Percentiles rank a stretch among this genome's conserved stretches.
phyloP scores from a whole-genome alignment of 2,329 filamentous ascomycete species.

The Diaporthe sp. region DNA sequence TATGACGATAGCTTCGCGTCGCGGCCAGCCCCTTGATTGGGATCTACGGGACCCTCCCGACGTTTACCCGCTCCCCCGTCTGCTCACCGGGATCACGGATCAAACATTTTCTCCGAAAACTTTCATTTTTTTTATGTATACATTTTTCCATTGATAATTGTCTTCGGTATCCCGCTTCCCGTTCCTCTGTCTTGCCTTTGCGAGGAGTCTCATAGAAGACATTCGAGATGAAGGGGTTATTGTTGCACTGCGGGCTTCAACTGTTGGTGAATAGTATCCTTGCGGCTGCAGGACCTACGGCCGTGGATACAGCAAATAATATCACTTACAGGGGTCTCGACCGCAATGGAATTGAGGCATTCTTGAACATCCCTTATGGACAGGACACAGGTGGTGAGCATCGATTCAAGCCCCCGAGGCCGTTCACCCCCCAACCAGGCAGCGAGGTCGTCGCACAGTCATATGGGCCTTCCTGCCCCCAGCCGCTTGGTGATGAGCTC shows the following conservation, averaged over 20 bases:
- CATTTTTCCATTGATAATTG: background rate
- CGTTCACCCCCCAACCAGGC: conserved; percentile 50
- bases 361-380: conserved; percentile 62
- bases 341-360: conserved; percentile 61
- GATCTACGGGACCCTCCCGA: conserved; percentile 18
- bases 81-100: background rate
- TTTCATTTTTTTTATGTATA: background rate
- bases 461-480: conserved; percentile 61
- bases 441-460: conserved; percentile 55
- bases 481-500: conserved; percentile 51
- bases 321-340: conserved; percentile 59
- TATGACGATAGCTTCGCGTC: conserved; percentile 30
- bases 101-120: background rate
- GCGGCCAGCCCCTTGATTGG: conserved; percentile 8
- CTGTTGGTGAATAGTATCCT: background rate
- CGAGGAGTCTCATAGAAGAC: background rate
- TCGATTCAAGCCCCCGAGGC: conserved; percentile 61
- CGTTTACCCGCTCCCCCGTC: conserved; percentile 16
- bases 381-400: conserved; percentile 60
- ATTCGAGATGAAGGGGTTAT: conserved; percentile 20
- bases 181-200: background rate
- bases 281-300: background rate
- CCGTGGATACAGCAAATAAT: conserved; percentile 19
- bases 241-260: background rate
- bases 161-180: background rate